phyloP scores from a whole-genome alignment of 306 rosid genomes.

The Sesbania bispinosa region DNA sequence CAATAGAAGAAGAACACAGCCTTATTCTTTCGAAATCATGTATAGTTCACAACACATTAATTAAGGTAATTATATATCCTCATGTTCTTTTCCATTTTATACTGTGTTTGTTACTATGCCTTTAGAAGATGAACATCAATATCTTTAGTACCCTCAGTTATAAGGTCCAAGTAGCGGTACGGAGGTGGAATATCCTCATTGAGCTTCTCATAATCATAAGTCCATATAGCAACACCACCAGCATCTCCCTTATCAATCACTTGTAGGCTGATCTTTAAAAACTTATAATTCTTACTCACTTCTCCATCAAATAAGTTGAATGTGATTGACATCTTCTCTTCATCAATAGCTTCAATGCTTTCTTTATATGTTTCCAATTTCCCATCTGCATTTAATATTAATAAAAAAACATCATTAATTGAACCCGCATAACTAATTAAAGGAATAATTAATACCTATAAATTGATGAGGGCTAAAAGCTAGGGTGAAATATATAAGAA shows the following conservation, averaged over 20 bases:
- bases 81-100: too few species aligned
- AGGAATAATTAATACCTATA: too few species aligned
- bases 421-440: too few species aligned
- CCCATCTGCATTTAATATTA: background rate
- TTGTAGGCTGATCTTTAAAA: background rate
- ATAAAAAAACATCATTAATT: too few species aligned
- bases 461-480: too few species aligned
- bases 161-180: background rate
- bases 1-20: too few species aligned
- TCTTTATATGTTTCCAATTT: background rate
- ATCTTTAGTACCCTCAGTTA: background rate
- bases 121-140: conserved; percentile 14
- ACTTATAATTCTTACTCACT: background rate
- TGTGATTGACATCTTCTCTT: background rate
- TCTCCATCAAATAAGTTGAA: conserved; percentile 13
- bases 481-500: too few species aligned
- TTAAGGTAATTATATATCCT: too few species aligned
- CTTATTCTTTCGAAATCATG: too few species aligned
- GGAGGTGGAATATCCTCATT: conserved; percentile 17
- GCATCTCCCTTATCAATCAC: background rate
- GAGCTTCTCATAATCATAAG: conserved; percentile 17
- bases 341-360: background rate
- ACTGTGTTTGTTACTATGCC: background rate
- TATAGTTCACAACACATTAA: too few species aligned
- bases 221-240: background rate